A percentile compares a stretch with the other conserved stretches of the same genome.
phyloP scores from a whole-genome alignment of 2,329 filamentous ascomycete genomes.

The Neocucurbitaria cava region DNA sequence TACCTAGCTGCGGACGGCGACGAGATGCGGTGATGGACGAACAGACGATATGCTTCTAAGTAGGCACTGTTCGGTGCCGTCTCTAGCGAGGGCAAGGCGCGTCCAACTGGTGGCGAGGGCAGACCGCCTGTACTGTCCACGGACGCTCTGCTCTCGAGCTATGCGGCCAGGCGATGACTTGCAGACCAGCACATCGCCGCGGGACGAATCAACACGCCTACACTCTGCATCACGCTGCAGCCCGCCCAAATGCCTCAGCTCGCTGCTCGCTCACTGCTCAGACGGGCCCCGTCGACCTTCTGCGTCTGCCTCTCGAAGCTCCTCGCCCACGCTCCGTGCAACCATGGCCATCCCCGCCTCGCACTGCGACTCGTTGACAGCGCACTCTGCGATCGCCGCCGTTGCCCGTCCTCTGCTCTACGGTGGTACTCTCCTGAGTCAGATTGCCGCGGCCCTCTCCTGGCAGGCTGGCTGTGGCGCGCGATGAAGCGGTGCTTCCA shows the following conservation, averaged over 20 bases:
- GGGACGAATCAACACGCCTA: slow-evolving; percentile 18
- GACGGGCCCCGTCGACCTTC: neutral
- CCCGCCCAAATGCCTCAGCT: slow-evolving; percentile 28
- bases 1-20: neutral
- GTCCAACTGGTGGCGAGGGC: slow-evolving; percentile 12
- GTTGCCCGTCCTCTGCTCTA: slow-evolving; percentile 11
- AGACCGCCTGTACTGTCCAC: slow-evolving; percentile 19
- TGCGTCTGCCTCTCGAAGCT: neutral
- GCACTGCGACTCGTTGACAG: slow-evolving; percentile 22
- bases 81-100: slow-evolving; percentile 1
- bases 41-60: neutral
- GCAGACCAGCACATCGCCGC: slow-evolving; percentile 27
- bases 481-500: neutral
- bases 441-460: slow-evolving; percentile 10
- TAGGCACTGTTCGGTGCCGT: too few relatives aligned
- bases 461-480: slow-evolving; percentile 15
- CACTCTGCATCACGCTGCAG: slow-evolving; percentile 17
- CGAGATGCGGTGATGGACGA: slow-evolving; percentile 1
- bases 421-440: slow-evolving; percentile 10
- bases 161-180: slow-evolving; percentile 25
- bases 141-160: slow-evolving; percentile 2
- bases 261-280: too few relatives aligned
- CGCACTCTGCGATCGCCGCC: slow-evolving; percentile 17
- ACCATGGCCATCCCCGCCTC: slow-evolving; percentile 24
- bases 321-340: slow-evolving; percentile 9